These are phyloP conservation scores for Podaxis sp. DNA, from an alignment of 768 basidiomycete genomes.

Conservation along the genomic window DNA sequence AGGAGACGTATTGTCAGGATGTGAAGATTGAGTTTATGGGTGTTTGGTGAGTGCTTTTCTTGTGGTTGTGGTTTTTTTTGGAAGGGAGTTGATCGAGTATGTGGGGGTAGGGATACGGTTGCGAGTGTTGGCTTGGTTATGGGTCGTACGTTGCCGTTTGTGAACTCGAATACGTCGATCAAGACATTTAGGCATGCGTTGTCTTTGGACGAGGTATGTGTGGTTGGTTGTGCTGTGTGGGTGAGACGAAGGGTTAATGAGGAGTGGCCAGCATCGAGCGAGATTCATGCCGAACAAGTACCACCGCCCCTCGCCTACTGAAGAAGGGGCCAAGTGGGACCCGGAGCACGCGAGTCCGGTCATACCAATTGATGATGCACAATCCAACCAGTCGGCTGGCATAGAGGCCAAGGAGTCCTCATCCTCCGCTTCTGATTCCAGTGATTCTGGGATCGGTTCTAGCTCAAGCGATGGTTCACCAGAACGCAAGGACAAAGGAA, in stretches of 20 bases:
- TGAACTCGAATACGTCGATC: constrained; percentile 59
- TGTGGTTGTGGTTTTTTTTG: not conserved
- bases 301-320: constrained; percentile 42
- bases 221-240: not conserved
- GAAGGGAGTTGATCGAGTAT: not conserved
- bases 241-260: not conserved
- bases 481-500: constrained; percentile 13
- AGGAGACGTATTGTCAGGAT: constrained; percentile 64
- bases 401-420: not conserved
- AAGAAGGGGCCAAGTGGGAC: constrained; percentile 22
- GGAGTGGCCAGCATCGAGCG: constrained; percentile 53
- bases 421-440: constrained; percentile 16
- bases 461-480: not conserved
- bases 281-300: constrained; percentile 65
- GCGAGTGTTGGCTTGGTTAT: constrained; percentile 70
- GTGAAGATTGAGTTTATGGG: constrained; percentile 80
- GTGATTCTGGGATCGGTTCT: constrained; percentile 7
- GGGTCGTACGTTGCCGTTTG: constrained; percentile 65
- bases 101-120: constrained; percentile 69
- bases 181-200: constrained; percentile 77
- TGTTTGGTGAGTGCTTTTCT: constrained; percentile 53
- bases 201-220: constrained; percentile 69
- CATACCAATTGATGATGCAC: constrained; percentile 3
- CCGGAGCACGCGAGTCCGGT: constrained; percentile 26
- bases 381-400: not conserved